Conservation (phyloP, 2,329 filamentous ascomycete species). For the Knufia fluminis region DNA sequence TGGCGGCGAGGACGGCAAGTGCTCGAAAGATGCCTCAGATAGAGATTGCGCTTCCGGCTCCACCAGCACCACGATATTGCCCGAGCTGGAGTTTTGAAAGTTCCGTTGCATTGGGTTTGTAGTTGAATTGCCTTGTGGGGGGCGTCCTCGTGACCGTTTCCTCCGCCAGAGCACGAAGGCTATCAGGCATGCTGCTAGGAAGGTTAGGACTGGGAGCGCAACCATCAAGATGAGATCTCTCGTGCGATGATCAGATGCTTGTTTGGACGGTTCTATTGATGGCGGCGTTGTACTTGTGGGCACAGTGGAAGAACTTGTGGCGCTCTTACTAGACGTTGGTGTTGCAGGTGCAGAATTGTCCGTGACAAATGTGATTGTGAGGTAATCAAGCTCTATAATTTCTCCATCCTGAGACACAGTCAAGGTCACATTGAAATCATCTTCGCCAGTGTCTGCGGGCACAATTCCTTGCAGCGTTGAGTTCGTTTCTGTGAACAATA, state of each 20-base stretch:
- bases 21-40: background rate
- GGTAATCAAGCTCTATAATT: background rate
- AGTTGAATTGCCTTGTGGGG: background rate
- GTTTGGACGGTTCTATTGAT: background rate
- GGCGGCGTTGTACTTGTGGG: background rate
- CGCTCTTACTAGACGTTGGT: background rate
- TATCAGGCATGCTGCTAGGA: background rate
- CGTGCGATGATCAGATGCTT: background rate
- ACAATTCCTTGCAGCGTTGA: constrained; percentile 6
- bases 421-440: background rate
- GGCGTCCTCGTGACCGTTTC: background rate
- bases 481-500: background rate
- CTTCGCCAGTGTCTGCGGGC: background rate
- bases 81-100: background rate
- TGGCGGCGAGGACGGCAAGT: background rate
- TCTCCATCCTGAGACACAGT: background rate
- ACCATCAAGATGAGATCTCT: background rate
- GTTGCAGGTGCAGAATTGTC: background rate
- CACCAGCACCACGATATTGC: background rate
- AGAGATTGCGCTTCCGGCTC: background rate
- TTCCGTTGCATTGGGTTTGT: background rate
- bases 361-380: background rate
- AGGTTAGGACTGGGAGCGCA: background rate
- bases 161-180: background rate
- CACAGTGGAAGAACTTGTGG: background rate